These are phyloP conservation scores for Jatropha podagrica DNA, from an alignment of 441 rosid species.

Conservation along the genomic window DNA sequence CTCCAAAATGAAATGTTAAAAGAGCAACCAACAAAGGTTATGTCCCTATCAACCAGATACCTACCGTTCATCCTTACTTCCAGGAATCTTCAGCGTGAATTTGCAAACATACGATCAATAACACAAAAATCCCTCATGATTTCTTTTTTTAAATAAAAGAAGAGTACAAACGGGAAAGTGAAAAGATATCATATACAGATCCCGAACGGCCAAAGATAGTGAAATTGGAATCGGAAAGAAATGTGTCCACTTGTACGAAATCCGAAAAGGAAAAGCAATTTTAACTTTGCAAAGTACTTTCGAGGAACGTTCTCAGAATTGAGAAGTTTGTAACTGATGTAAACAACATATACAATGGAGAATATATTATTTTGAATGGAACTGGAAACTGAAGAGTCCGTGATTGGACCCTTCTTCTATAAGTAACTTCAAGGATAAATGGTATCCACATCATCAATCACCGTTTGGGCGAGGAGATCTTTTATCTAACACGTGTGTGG, in stretches of 20 bases:
- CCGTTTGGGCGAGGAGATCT: too few relatives aligned
- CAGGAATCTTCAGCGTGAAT: constrained; percentile 30
- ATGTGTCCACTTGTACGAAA: background rate
- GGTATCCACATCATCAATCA: too few relatives aligned
- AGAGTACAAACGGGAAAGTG: too few relatives aligned
- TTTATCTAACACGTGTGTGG: too few relatives aligned
- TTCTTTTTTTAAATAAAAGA: background rate
- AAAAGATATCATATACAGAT: too few relatives aligned
- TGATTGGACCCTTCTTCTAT: background rate
- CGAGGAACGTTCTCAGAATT: constrained; percentile 18
- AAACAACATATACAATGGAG: background rate
- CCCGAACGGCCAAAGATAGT: too few relatives aligned
- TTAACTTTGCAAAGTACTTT: constrained; percentile 1
- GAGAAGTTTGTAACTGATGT: background rate
- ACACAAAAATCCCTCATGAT: background rate
- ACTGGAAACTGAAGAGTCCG: background rate
- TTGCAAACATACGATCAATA: background rate
- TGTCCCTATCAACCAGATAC: constrained; percentile 7
- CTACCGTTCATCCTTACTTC: constrained; percentile 19
- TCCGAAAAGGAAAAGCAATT: background rate
- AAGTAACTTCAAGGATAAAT: too few relatives aligned
- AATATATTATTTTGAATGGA: background rate
- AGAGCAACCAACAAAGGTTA: background rate
- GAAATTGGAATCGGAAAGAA: background rate
- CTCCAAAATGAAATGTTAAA: background rate